A percentile compares a stretch with the other conserved stretches of the same genome.
Evolutionary conservation across 2,329 filamentous ascomycete species (phyloP).

Genomic region (Fonsecaea monophora): DNA sequence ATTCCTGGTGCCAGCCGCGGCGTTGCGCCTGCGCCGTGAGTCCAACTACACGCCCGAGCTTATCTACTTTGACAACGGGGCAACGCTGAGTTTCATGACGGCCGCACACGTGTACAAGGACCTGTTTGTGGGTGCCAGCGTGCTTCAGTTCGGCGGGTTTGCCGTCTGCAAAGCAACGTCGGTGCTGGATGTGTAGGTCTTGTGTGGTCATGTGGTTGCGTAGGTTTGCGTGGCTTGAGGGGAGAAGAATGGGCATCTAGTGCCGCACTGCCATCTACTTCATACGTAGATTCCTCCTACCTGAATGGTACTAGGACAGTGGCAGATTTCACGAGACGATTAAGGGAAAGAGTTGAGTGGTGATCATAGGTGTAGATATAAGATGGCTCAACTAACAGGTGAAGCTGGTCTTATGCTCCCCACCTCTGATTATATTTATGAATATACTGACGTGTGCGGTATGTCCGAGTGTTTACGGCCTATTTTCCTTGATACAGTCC

Average conservation of each 20-base stretch:
- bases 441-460: neutral
- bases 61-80: constrained; percentile 33
- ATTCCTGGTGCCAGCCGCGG: constrained; percentile 31
- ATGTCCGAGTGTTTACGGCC: neutral
- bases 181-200: neutral
- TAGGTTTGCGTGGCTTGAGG: neutral
- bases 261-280: no score
- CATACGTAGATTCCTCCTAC: no score
- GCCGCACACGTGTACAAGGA: constrained; percentile 24
- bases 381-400: neutral
- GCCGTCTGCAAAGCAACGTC: constrained; percentile 27
- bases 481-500: neutral
- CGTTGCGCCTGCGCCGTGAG: constrained; percentile 25
- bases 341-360: neutral
- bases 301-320: no score
- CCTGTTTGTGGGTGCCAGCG: constrained; percentile 24
- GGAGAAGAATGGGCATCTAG: no score
- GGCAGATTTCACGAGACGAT: neutral
- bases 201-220: constrained; percentile 1
- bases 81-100: constrained; percentile 33
- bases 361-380: no score
- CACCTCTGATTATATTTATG: neutral
- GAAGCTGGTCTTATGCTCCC: neutral
- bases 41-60: constrained; percentile 29
- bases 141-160: constrained; percentile 30